Conservation (phyloP, 176 grass and related monocot genomes). For the Guadua angustifolia region DNA sequence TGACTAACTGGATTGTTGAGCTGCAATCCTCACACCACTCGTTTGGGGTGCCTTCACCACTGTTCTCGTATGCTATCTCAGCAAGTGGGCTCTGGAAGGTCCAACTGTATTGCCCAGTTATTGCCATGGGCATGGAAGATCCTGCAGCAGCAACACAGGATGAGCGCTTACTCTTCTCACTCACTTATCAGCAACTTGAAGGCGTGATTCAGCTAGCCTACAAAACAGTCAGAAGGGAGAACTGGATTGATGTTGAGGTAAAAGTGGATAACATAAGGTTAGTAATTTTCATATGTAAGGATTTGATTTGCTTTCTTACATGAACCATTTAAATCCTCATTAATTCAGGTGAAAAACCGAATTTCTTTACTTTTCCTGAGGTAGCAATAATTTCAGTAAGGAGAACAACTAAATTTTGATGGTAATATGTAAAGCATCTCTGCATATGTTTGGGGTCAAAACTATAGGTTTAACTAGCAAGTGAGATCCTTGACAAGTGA, state of each 20-base stretch:
- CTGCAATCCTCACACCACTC: slow-evolving; percentile 47
- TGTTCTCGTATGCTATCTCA: slow-evolving; percentile 75
- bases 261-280: slow-evolving; percentile 91
- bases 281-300: slow-evolving; percentile 45
- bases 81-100: slow-evolving; percentile 86
- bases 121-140: slow-evolving; percentile 78
- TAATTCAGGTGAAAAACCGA: background rate
- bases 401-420: background rate
- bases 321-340: background rate
- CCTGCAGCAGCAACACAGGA: slow-evolving; percentile 62
- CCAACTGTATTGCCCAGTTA: slow-evolving; percentile 82
- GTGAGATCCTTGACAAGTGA: background rate
- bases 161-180: slow-evolving; percentile 78
- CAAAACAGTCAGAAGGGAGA: slow-evolving; percentile 55
- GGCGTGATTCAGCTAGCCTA: slow-evolving; percentile 85
- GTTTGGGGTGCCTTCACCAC: slow-evolving; percentile 34
- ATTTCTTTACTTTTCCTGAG: background rate
- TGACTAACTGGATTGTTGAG: slow-evolving; percentile 86
- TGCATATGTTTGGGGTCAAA: background rate
- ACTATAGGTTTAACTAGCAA: slow-evolving; percentile 21
- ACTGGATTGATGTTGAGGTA: slow-evolving; percentile 83
- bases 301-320: slow-evolving; percentile 27
- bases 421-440: background rate
- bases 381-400: slow-evolving; percentile 9
- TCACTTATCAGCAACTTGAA: slow-evolving; percentile 88